Evolutionary conservation across 805 yeast species (phyloP), one percentile per base, ranked within the genome.

Genomic region (Barnettozyma wickerhamii): DNA sequence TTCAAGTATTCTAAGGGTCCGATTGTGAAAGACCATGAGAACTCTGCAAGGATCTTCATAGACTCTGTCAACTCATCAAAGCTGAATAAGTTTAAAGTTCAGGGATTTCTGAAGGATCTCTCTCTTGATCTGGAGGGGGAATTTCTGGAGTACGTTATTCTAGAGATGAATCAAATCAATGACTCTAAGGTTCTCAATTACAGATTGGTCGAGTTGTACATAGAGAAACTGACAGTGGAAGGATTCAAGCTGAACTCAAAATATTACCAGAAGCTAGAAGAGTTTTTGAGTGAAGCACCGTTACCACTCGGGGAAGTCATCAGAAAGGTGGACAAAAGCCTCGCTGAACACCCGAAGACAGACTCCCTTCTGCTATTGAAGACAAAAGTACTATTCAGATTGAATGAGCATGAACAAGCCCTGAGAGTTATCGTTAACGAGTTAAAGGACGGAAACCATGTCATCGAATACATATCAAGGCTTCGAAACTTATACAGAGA

Each of bases 321-420:
- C n/a, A 29, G 14, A n/a, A 12, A 28, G 15, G 24, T 39, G 21
- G 38, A 39, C 10, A n/a, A 19, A 3, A 13, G 20, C 14, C 9
- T 14, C 15, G 13, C 14, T 15, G 34, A 33, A 12, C 19, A 15
- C 19, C 24, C 35, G 2, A 17, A 7, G 4, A 10, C 12, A 5
- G 18, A 23, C 7, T 10, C 24, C 7, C 27, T 72, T 7, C 63
- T 74, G 19, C 66, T 80, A 19, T 66, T 81, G 30, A 71, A 75
- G 30, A 77, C 85, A 0, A 68, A 74, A 34, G 74, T 89, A 3
- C 68, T 83, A 40, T 71, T 72, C 34, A 72, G 76, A 43, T 53
- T 84, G 32, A 79, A 76, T 1, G 77, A 77, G 38, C 86, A 85
- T 53, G 69, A 71, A 10, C 72, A 77, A 37, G 81, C 87, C 0